A percentile compares a stretch with the other conserved stretches of the same genome.
Conservation (phyloP, 2,329 filamentous ascomycete genomes). For the Colletotrichum lindemuthianum region DNA sequence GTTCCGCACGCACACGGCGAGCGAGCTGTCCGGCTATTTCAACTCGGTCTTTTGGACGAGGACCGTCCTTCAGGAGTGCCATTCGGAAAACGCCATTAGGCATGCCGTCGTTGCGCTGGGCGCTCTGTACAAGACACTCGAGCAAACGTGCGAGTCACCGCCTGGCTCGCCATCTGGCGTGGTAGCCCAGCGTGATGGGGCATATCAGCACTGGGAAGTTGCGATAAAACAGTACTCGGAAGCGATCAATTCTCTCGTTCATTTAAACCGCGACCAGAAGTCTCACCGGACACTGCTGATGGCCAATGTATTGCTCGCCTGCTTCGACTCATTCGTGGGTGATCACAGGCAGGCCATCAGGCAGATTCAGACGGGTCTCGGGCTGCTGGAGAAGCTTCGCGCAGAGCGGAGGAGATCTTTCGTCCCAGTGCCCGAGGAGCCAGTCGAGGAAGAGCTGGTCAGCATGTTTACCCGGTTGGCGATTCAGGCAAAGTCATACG, state of each 20-base stretch:
- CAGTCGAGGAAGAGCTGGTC: constrained; percentile 67
- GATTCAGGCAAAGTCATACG: constrained; percentile 74
- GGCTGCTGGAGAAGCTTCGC: constrained; percentile 63
- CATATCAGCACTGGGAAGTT: constrained; percentile 65
- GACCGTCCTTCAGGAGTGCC: constrained; percentile 71
- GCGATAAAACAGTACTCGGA: constrained; percentile 69
- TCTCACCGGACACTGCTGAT: constrained; percentile 68
- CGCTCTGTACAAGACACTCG: constrained; percentile 73
- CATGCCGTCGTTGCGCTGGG: constrained; percentile 74
- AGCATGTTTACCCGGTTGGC: constrained; percentile 72
- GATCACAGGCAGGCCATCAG: constrained; percentile 69
- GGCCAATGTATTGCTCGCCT: constrained; percentile 72
- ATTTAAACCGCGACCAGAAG: constrained; percentile 53
- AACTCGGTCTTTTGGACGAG: constrained; percentile 73
- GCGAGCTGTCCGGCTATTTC: constrained; percentile 73
- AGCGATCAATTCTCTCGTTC: constrained; percentile 62
- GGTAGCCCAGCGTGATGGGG: constrained; percentile 49
- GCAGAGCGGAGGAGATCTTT: constrained; percentile 54
- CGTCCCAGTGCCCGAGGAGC: constrained; percentile 53
- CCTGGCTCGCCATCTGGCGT: constrained; percentile 55
- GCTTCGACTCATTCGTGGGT: constrained; percentile 74
- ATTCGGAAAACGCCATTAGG: constrained; percentile 68
- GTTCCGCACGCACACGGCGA: constrained; percentile 69
- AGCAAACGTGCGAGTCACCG: constrained; percentile 64
- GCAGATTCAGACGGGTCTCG: constrained; percentile 69